Conservation (phyloP, 208 protist genomes). For the Leishmania braziliensis region DNA sequence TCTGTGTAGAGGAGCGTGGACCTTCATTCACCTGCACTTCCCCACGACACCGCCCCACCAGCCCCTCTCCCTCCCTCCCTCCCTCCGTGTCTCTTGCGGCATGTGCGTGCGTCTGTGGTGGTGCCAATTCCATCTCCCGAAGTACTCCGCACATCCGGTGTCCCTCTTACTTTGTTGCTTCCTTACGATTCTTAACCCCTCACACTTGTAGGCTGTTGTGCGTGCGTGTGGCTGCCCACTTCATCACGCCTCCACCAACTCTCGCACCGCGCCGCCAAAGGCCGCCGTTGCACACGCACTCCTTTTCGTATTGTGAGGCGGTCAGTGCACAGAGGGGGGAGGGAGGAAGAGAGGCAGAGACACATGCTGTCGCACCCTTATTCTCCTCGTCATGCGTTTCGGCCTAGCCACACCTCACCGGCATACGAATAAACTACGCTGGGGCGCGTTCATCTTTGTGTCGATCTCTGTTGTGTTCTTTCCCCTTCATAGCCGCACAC, state of each 20-base stretch:
- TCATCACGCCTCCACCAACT: too few species aligned
- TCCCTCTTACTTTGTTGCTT: neutral
- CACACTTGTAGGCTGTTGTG: neutral
- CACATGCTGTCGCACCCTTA: too few species aligned
- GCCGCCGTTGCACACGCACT: too few species aligned
- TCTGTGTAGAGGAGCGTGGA: neutral
- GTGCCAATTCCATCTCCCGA: neutral
- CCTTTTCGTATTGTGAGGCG: too few species aligned
- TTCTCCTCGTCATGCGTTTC: too few species aligned
- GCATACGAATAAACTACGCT: too few species aligned
- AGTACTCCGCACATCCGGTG: neutral
- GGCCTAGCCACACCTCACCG: too few species aligned
- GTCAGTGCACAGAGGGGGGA: too few species aligned
- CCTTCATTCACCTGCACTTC: neutral
- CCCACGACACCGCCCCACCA: neutral
- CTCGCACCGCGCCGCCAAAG: too few species aligned
- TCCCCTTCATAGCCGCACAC: neutral
- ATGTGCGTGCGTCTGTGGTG: neutral
- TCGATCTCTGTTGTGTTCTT: neutral
- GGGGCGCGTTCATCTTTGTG: too few species aligned
- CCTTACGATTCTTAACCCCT: neutral
- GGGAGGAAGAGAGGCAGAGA: too few species aligned
- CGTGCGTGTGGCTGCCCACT: neutral
- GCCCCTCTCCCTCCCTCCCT: neutral
- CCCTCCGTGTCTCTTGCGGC: neutral